Conservation (phyloP, 225 moss, liverwort and hornwort genomes). For the Climacium dendroides region DNA sequence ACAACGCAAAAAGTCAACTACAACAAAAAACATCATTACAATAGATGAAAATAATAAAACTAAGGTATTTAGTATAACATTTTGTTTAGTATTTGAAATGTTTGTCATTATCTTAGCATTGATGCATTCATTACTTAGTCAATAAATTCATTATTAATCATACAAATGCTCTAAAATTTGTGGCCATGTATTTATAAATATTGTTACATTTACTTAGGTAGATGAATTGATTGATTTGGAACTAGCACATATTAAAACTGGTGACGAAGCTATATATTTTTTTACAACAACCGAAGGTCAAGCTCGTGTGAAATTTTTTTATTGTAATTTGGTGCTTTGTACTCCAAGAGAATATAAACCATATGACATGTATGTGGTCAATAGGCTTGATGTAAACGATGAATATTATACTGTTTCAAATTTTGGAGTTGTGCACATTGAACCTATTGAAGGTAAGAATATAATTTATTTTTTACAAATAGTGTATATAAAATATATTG, state of each 20-base stretch:
- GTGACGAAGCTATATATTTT: background rate
- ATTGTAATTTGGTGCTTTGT: background rate
- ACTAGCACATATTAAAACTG: background rate
- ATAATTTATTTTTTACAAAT: no score
- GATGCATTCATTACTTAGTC: background rate
- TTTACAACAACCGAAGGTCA: background rate
- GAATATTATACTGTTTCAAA: background rate
- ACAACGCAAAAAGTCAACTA: background rate
- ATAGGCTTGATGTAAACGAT: background rate
- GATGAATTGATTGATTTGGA: background rate
- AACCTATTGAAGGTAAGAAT: background rate
- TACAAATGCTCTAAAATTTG: background rate
- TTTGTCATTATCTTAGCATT: background rate
- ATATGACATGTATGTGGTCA: background rate
- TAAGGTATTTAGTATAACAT: background rate
- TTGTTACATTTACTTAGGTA: background rate
- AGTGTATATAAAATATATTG: fast-evolving
- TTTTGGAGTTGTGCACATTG: background rate
- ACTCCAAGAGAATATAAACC: background rate
- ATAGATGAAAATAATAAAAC: background rate
- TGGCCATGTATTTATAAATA: background rate
- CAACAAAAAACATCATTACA: background rate
- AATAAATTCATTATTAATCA: background rate
- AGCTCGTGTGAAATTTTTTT: background rate
- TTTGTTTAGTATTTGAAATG: no score